Evolutionary conservation across 2,329 filamentous ascomycete species (phyloP).

Genomic region (Tolypocladium ophioglossoides): DNA sequence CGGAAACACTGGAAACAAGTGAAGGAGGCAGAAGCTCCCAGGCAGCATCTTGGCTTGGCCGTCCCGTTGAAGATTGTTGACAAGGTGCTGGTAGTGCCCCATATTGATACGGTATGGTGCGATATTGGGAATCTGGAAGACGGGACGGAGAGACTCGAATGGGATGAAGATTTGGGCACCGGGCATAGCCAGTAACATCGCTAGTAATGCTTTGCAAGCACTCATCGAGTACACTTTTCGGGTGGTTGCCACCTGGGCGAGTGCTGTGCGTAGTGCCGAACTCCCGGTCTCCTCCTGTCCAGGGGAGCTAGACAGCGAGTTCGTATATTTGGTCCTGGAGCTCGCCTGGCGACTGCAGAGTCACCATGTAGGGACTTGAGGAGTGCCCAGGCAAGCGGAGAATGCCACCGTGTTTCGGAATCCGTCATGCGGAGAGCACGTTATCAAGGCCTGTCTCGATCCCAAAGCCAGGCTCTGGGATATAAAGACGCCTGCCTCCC

Average conservation of each 20-base stretch:
- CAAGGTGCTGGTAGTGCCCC: not conserved
- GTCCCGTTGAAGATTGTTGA: not conserved
- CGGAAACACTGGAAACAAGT: not conserved
- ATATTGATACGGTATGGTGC: not conserved
- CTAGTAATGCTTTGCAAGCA: not conserved
- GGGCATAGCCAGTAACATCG: not conserved
- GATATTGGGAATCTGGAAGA: not conserved
- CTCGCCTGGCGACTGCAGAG: not conserved
- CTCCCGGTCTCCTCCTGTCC: not conserved
- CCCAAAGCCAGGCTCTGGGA: not conserved
- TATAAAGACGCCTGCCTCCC: not conserved
- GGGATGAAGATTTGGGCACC: not conserved
- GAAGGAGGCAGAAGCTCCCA: no score
- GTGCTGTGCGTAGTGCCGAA: not conserved
- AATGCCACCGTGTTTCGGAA: not conserved
- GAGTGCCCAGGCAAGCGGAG: not conserved
- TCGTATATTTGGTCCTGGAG: not conserved
- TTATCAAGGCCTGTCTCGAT: not conserved
- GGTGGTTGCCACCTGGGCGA: not conserved
- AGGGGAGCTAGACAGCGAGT: not conserved
- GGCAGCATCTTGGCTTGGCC: no score
- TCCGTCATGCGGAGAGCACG: not conserved
- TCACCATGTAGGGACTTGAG: not conserved
- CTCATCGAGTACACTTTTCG: not conserved
- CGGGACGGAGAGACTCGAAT: not conserved